These are phyloP conservation scores for Sphaerulina vaccinii DNA, from an alignment of 2,329 filamentous ascomycete species.

Conservation along the genomic window DNA sequence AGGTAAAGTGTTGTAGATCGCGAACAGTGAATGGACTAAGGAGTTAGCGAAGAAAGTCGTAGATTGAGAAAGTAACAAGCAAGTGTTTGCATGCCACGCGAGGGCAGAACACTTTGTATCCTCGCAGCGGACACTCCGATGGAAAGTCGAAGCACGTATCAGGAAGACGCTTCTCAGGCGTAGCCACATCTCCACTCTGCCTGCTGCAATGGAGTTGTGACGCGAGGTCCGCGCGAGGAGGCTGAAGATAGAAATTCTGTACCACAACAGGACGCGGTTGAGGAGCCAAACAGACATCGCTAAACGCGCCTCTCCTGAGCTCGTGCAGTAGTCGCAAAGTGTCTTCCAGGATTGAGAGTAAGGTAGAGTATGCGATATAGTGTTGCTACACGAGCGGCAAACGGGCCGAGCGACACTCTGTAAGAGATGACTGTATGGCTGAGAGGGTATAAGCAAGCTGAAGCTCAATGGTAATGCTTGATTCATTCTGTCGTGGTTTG, in stretches of 20 bases:
- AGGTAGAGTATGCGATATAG: slow-evolving; percentile 7
- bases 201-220: slow-evolving; percentile 4
- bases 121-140: background rate
- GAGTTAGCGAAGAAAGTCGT: slow-evolving; percentile 7
- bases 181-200: slow-evolving; percentile 7
- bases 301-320: slow-evolving; percentile 1
- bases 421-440: background rate
- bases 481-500: no score
- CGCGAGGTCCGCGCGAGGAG: slow-evolving; percentile 12
- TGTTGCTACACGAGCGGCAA: slow-evolving; percentile 4
- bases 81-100: slow-evolving; percentile 14
- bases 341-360: slow-evolving; percentile 12
- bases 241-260: slow-evolving; percentile 17
- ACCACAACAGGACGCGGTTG: slow-evolving; percentile 6
- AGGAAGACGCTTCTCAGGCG: slow-evolving; percentile 4
- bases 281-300: slow-evolving; percentile 11
- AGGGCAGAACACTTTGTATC: slow-evolving; percentile 10
- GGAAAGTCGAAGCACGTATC: slow-evolving; percentile 6
- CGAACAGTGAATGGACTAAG: slow-evolving; percentile 8
- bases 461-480: no score
- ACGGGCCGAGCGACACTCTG: slow-evolving; percentile 1
- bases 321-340: slow-evolving; percentile 7
- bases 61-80: background rate
- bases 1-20: background rate
- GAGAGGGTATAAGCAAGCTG: background rate